Evolutionary conservation across 805 yeast genomes (phyloP), one percentile per base, ranked within the genome.

Genomic region (Yamadazyma laniorum): DNA sequence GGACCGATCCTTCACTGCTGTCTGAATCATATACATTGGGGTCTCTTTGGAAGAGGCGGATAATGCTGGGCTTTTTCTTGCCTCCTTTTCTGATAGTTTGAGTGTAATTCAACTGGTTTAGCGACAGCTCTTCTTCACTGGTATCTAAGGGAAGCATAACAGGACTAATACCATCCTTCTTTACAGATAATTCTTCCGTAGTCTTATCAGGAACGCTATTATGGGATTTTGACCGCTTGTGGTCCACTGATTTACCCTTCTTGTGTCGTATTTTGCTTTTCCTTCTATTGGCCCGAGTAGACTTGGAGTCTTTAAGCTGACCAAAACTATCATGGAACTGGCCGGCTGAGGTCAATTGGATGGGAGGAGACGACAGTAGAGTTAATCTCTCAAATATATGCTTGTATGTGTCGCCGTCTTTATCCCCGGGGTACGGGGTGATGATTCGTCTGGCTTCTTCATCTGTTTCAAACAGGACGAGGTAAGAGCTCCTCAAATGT

Each of bases 311-410:
- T 15, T 29, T 29, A 13, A n/a, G 31, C 3, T 26, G 16, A 4
- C 19, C 18, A 17, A 16, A 13, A 5, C 11, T 13, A 16, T 18
- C 21, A 28, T 28, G 17, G n/a, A 18, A 8, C 7, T 18, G 6
- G 6, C 22, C 35, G 13, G 17, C 13, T 3, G 15, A 4, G 8
- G 37, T 23, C 17, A 33, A 38, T 16, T 29, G 42, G 2, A 63
- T 60, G 1, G 69, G 69, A 1, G 69, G 69, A 4, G 67, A 62
- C 7, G 42, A 49, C 29, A 52, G 53, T 12, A 37, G 35, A 18
- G 35, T 34, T 11, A 39, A 37, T 9, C 29, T 22, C 18, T 38
- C 44, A n/a, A 41, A 42, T 4, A 43, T 34, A 5, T 34, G 44
- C 27, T 33, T 19, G 25, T 34, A 46, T 3, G 40, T 33, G 9